Evolutionary conservation across 2,329 filamentous ascomycete species (phyloP).

Genomic region (Sclerotinia minor): DNA sequence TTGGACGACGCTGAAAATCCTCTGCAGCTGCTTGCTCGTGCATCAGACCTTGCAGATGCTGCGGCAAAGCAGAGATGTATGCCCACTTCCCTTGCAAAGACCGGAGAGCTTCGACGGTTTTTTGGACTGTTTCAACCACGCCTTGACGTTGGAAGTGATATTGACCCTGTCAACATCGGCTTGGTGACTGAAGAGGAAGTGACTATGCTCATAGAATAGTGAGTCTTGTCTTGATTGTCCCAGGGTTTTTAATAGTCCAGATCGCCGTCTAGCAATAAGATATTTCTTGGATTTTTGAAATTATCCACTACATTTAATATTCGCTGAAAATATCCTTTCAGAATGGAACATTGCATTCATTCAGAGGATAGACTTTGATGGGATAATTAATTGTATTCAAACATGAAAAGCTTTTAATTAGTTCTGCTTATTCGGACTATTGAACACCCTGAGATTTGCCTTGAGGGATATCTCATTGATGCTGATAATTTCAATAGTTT

Average conservation of each 20-base stretch:
- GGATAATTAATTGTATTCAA: background rate
- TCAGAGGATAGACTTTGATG: background rate
- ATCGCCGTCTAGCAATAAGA: background rate
- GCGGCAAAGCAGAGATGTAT: constrained; percentile 22
- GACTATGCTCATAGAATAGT: constrained; percentile 64
- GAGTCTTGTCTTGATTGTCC: constrained; percentile 38
- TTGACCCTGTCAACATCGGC: constrained; percentile 70
- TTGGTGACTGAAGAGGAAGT: constrained; percentile 67
- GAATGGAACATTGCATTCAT: background rate
- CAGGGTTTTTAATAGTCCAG: background rate
- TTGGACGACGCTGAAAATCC: constrained; percentile 76
- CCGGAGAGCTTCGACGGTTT: constrained; percentile 58
- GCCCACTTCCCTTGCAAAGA: background rate
- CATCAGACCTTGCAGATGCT: constrained; percentile 58
- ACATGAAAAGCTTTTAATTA: background rate
- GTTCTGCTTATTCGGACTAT: background rate
- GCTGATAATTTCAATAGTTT: constrained; percentile 50
- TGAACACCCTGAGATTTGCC: background rate
- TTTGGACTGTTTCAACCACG: constrained; percentile 65
- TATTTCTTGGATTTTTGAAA: background rate
- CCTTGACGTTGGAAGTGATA: constrained; percentile 61
- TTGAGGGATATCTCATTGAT: background rate
- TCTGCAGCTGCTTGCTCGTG: constrained; percentile 69
- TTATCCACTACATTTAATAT: background rate
- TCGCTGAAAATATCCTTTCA: background rate